Base-by-base conservation (phyloP, 2,329 filamentous ascomycete genomes). In the Trichoderma sp. region DNA sequence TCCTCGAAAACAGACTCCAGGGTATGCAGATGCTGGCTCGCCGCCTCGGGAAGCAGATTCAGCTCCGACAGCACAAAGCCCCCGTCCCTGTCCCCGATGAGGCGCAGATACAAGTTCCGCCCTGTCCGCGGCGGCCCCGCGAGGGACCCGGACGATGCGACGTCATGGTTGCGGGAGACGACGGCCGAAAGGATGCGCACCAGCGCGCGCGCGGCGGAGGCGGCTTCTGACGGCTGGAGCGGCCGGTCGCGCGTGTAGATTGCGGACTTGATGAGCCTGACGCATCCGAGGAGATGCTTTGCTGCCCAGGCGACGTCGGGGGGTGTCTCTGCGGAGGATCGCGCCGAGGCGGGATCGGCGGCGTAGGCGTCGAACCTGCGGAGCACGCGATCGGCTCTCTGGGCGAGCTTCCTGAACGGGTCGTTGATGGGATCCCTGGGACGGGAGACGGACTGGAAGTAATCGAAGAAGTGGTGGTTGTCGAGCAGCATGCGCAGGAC, bases 391-490 rank as follows among this genome's bases (percentile, higher is more conserved):
- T 81, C 78, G 12, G 83, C 79, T 9, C 84, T 82, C 69, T 83
- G 81, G 48, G 81, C 78, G 19, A 86, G 80, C 56, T 80, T 81
- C 58, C 81, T 79, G 68, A 86, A 86, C 4, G 79, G 79, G 69
- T 84, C 81, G 48, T 80, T 80, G 37, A 82, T 76, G 27, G 77
- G 76, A 67, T 84, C 83, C 56, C 77, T 75, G 2, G 84, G 78
- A n/a, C 77, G 76, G 64, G 83, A 79, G 9, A 80, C 76, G 17
- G 80, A 79, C 54, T 82, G 78, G 68, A 87, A 84, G 76, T 85
- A 83, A 61, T 83, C 78, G 73, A 87, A 85, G 76, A 87, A 83
- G 48, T 83, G 81, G 73, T 85, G 79, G 71, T 86, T 86, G 69
- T 82, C 79, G 25, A 87, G 77, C 17, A 87, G 78, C 76, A 87